Evolutionary conservation across 306 rosid genomes (phyloP), one percentile per base, ranked within the genome.

Genomic region (Vigna hirtella): DNA sequence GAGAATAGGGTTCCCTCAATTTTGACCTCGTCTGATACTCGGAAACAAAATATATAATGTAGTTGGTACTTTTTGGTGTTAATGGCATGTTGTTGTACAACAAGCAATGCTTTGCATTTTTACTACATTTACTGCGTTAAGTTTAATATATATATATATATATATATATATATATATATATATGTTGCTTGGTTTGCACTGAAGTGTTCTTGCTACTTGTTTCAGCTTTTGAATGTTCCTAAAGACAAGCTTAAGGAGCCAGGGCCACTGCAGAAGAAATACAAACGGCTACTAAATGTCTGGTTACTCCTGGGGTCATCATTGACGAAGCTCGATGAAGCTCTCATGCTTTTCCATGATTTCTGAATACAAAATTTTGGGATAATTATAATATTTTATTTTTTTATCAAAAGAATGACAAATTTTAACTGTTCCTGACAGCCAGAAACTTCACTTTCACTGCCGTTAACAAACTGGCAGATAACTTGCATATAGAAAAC

Each of bases 321-420:
- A 4, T 75, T 92, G 65, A 47, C 91, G 91, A 91, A 91, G 81
- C 93, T 95, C 42, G 98, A 91, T 30, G 98, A 92, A 70, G 89
- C 96, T 45, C 56, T 92, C 17, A 95, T 92, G 98, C 98, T 89
- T 83, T 95, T 95, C 88, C 96, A 89, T 86, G 89, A 94, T 82
- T 92, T 94, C 76, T 92, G 85, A 91, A 42, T 38, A 64, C 58
- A 45, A 56, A 34, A 68, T 63, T 42, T 70, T 42, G 45, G 18
- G 18, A 55, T 24, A 18, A 3, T 71, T 38, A 17, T 48, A 22
- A 12, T 76, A 26, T 26, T 26, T 26, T 26, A 26, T 76, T 42
- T 72, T 32, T 75, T 65, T 14, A 13, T 51, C 1, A 10, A 47
- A 14, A n/a, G 66, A 61, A 68, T 81, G 42, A n/a, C 56, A 66